Conservation (phyloP, 768 basidiomycete species). For the Boletus speciosus region DNA sequence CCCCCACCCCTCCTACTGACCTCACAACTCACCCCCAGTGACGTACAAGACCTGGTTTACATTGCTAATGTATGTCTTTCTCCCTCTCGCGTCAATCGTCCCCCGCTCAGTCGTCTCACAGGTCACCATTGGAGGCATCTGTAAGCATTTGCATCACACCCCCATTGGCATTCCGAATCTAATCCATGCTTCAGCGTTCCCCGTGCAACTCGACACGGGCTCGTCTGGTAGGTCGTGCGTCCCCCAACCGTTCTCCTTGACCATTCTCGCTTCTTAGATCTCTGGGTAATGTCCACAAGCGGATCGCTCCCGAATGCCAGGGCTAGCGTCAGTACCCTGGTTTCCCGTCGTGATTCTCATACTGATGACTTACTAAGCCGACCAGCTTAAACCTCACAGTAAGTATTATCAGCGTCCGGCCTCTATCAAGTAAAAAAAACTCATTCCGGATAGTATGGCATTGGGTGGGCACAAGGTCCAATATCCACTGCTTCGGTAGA, state of each 20-base stretch:
- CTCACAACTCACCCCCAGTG: slow-evolving; percentile 40
- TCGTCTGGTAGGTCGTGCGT: slow-evolving; percentile 37
- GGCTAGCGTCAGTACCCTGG: slow-evolving; percentile 42
- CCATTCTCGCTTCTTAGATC: slow-evolving; percentile 41
- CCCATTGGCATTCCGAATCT: background rate
- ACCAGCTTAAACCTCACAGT: slow-evolving; percentile 62
- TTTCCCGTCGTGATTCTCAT: background rate
- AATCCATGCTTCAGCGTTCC: slow-evolving; percentile 46
- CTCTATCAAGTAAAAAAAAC: background rate
- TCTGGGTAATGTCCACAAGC: slow-evolving; percentile 59
- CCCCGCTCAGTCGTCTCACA: slow-evolving; percentile 27
- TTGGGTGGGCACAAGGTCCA: slow-evolving; percentile 72
- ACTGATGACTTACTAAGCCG: slow-evolving; percentile 32
- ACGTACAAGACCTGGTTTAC: slow-evolving; percentile 75
- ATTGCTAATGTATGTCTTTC: slow-evolving; percentile 60
- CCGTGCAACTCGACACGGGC: slow-evolving; percentile 81
- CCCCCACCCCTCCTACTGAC: background rate
- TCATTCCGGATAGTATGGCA: slow-evolving; percentile 56
- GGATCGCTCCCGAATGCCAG: slow-evolving; percentile 47
- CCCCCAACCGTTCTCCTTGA: background rate
- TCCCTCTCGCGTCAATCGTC: background rate
- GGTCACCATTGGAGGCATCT: slow-evolving; percentile 62
- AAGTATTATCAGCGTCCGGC: slow-evolving; percentile 1
- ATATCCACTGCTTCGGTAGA: slow-evolving; percentile 59
- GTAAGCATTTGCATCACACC: slow-evolving; percentile 35